Percentiles rank a stretch among this genome's conserved stretches.
These are phyloP conservation scores for Zizania latifolia DNA, from an alignment of 176 grass and related monocot genomes.

Conservation along the genomic window DNA sequence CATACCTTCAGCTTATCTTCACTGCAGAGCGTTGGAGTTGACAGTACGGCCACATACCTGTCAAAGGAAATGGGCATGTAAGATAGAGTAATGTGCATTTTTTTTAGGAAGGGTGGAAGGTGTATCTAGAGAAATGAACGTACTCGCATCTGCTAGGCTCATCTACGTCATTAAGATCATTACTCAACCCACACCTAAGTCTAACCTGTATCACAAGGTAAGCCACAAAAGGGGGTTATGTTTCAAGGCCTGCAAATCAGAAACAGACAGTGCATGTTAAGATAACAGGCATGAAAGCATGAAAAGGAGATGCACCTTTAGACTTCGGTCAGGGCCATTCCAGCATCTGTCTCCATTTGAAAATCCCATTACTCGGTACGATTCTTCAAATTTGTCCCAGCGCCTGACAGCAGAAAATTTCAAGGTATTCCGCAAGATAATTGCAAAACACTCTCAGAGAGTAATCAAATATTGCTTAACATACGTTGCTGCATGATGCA, in stretches of 20 bases:
- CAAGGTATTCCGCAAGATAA: not conserved
- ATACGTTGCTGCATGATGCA: not conserved
- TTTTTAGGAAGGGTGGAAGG: not conserved
- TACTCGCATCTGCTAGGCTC: constrained; percentile 99
- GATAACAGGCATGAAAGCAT: not conserved
- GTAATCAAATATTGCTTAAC: not conserved
- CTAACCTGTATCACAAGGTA: constrained; percentile 52
- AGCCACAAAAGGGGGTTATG: not conserved
- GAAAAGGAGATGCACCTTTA: constrained; percentile 50
- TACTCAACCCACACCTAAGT: constrained; percentile 80
- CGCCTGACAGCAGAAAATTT: constrained; percentile 46
- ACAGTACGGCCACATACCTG: constrained; percentile 82
- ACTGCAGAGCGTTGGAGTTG: constrained; percentile 61
- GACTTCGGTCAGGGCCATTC: constrained; percentile 92
- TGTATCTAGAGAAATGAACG: constrained; percentile 15
- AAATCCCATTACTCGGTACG: constrained; percentile 76
- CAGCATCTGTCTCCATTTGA: constrained; percentile 86
- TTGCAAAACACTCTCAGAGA: not conserved
- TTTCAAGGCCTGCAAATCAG: not conserved
- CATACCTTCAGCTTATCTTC: constrained; percentile 85
- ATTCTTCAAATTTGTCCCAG: constrained; percentile 97
- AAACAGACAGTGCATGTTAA: not conserved
- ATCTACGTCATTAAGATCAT: constrained; percentile 74
- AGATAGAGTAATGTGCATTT: not conserved
- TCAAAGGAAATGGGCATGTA: constrained; percentile 10